Evolutionary conservation across 768 basidiomycete genomes (phyloP).

Genomic region (Tricholoma sp.): DNA sequence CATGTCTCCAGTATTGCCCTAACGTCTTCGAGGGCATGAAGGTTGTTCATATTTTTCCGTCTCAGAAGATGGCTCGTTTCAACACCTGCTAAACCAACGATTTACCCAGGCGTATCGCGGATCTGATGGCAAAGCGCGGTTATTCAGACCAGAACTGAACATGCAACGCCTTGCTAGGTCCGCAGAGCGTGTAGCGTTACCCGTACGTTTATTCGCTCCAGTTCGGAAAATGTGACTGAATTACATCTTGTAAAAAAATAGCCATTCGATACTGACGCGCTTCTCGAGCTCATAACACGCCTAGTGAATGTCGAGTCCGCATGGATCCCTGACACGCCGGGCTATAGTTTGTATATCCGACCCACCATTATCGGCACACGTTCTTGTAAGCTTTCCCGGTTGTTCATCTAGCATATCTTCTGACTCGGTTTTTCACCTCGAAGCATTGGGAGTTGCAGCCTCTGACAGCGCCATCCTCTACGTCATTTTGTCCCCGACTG

Average conservation of each 20-base stretch:
- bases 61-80: neutral
- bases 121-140: constrained; percentile 62
- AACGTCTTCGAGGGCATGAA: constrained; percentile 88
- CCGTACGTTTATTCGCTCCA: constrained; percentile 35
- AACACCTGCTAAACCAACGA: neutral
- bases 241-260: constrained; percentile 17
- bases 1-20: constrained; percentile 86
- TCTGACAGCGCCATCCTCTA: constrained; percentile 74
- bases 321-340: constrained; percentile 76
- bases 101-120: constrained; percentile 58
- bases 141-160: constrained; percentile 83
- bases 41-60: constrained; percentile 20
- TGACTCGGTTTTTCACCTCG: constrained; percentile 1
- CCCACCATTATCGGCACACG: constrained; percentile 67
- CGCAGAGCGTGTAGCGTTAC: constrained; percentile 66
- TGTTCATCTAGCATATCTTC: constrained; percentile 35
- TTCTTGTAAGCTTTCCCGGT: constrained; percentile 27
- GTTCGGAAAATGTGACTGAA: neutral
- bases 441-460: constrained; percentile 56
- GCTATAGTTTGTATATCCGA: constrained; percentile 83
- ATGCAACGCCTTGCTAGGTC: constrained; percentile 77
- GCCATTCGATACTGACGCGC: constrained; percentile 67
- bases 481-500: constrained; percentile 65
- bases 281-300: constrained; percentile 69
- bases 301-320: constrained; percentile 68